These are phyloP conservation scores for Pythium phragmiticola DNA, from an alignment of 352 stramenopile species.

Conservation along the genomic window DNA sequence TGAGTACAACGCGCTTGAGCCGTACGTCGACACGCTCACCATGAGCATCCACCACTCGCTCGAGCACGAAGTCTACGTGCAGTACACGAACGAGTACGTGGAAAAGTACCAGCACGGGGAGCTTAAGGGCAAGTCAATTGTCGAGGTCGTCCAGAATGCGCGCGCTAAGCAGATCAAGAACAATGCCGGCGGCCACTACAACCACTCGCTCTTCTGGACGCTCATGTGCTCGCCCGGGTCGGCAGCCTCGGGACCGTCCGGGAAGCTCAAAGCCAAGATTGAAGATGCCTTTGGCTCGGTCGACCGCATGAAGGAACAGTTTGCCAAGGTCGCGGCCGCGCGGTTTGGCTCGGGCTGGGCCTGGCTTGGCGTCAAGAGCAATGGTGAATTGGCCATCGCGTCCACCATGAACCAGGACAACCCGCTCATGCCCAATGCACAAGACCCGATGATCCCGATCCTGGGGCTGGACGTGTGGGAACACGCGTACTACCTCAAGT, in stretches of 20 bases:
- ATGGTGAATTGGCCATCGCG: conserved; percentile 83
- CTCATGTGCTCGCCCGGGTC: conserved; percentile 51
- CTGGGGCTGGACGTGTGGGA: conserved; percentile 90
- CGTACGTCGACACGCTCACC: conserved; percentile 48
- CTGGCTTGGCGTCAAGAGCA: conserved; percentile 42
- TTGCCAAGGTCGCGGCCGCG: conserved; percentile 48
- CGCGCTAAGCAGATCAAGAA: conserved; percentile 36
- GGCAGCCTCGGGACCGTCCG: conserved; percentile 35
- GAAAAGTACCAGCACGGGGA: conserved; percentile 44
- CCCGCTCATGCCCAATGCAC: conserved; percentile 31
- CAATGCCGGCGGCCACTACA: conserved; percentile 43
- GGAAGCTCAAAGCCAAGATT: conserved; percentile 44
- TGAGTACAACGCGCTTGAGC: conserved; percentile 55
- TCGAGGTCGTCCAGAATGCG: conserved; percentile 32
- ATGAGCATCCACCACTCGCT: conserved; percentile 61
- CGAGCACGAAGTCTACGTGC: conserved; percentile 51
- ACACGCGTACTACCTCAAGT: conserved; percentile 87
- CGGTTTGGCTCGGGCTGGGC: conserved; percentile 66
- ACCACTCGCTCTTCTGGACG: conserved; percentile 71
- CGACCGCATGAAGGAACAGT: conserved; percentile 62
- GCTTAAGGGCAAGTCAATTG: conserved; percentile 32
- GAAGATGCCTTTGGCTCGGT: conserved; percentile 67
- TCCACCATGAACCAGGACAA: conserved; percentile 90
- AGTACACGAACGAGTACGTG: conserved; percentile 37
- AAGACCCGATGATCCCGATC: conserved; percentile 66